Evolutionary conservation across 805 yeast genomes (phyloP).

Genomic region (Schwanniomyces pseudopolymorphus): DNA sequence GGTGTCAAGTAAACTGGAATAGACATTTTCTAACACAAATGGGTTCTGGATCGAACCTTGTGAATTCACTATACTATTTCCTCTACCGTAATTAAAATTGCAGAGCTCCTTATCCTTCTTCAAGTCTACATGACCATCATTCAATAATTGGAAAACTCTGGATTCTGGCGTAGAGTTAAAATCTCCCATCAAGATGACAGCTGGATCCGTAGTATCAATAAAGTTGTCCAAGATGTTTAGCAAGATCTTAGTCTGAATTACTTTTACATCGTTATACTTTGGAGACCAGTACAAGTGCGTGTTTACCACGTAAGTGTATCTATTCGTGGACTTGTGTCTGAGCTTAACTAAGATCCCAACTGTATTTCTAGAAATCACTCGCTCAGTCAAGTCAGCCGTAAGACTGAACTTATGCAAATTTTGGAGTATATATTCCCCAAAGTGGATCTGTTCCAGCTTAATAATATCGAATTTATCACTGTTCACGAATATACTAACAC

Average conservation of each 20-base stretch:
- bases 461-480: slow-evolving; percentile 45
- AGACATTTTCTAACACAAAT: slow-evolving; percentile 80
- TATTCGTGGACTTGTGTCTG: slow-evolving; percentile 71
- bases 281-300: slow-evolving; percentile 99
- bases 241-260: slow-evolving; percentile 90
- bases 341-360: slow-evolving; percentile 46
- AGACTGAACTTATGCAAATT: slow-evolving; percentile 24
- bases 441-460: slow-evolving; percentile 27
- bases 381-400: slow-evolving; percentile 30
- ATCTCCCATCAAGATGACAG: slow-evolving; percentile 92
- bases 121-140: slow-evolving; percentile 74
- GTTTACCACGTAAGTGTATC: slow-evolving; percentile 71
- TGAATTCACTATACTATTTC: slow-evolving; percentile 86
- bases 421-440: slow-evolving; percentile 25
- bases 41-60: slow-evolving; percentile 76
- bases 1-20: slow-evolving; percentile 51
- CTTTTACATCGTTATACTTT: slow-evolving; percentile 89
- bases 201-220: slow-evolving; percentile 57
- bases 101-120: slow-evolving; percentile 66
- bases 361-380: slow-evolving; percentile 50
- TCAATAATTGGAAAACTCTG: slow-evolving; percentile 88
- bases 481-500: slow-evolving; percentile 57
- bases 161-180: slow-evolving; percentile 84
- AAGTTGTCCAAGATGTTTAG: slow-evolving; percentile 80
- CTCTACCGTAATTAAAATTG: slow-evolving; percentile 51